Percentiles rank a stretch among this genome's conserved stretches.
These are phyloP conservation scores for Vicia sativa DNA, from an alignment of 306 rosid species.

Conservation along the genomic window DNA sequence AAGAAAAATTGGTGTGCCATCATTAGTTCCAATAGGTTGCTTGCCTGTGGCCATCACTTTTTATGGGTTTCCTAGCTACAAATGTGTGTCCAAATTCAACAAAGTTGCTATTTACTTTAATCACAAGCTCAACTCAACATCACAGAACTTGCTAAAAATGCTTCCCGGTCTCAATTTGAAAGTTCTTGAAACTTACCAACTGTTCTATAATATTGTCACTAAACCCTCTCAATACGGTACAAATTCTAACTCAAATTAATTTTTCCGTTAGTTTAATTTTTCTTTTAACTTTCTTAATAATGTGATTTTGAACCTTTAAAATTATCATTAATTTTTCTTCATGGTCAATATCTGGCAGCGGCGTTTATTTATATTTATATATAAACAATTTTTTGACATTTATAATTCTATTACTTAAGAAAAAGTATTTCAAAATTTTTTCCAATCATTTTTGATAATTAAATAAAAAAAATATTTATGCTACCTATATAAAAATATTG, in stretches of 20 bases:
- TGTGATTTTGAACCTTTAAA: too few relatives aligned
- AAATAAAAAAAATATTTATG: too few relatives aligned
- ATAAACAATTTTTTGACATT: too few relatives aligned
- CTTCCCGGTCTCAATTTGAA: constrained; percentile 5
- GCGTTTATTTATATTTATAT: too few relatives aligned
- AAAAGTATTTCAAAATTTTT: too few relatives aligned
- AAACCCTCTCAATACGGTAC: constrained; percentile 43
- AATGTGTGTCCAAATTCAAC: not conserved
- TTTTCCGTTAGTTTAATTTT: too few relatives aligned
- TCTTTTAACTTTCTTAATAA: too few relatives aligned
- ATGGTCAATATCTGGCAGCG: too few relatives aligned
- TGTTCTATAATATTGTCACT: constrained; percentile 54
- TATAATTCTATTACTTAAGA: too few relatives aligned
- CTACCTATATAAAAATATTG: too few relatives aligned
- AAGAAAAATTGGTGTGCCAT: not conserved
- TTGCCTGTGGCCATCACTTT: not conserved
- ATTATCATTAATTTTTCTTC: too few relatives aligned
- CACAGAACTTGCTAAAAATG: not conserved
- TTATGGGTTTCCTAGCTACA: not conserved
- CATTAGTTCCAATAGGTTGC: not conserved
- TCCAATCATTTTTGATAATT: too few relatives aligned
- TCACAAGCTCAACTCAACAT: not conserved
- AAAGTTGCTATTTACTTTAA: not conserved
- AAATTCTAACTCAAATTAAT: not conserved
- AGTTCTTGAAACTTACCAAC: constrained; percentile 56